Evolutionary conservation across 768 basidiomycete genomes (phyloP).

Genomic region (Trametes villosa): DNA sequence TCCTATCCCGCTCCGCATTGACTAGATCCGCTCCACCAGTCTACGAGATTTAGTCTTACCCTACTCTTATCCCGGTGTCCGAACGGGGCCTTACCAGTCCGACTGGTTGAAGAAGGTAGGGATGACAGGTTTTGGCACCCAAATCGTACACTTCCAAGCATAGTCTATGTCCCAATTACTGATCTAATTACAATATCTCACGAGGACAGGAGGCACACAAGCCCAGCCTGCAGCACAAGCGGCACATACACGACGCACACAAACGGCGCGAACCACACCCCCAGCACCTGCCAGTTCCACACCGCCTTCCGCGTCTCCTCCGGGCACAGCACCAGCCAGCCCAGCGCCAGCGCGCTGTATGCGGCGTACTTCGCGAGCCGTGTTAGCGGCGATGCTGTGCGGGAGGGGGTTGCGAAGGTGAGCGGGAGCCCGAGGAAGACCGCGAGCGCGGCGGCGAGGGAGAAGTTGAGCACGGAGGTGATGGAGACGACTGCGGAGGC

Average conservation of each 20-base stretch:
- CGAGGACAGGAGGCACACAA: slow-evolving; percentile 52
- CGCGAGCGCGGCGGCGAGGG: slow-evolving; percentile 76
- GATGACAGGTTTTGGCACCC: too few relatives aligned
- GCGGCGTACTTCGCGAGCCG: slow-evolving; percentile 37
- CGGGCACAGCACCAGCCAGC: slow-evolving; percentile 57
- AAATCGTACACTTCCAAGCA: too few relatives aligned
- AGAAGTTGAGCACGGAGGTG: slow-evolving; percentile 90
- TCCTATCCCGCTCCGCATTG: too few relatives aligned
- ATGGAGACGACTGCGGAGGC: slow-evolving; percentile 65
- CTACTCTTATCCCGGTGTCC: too few relatives aligned
- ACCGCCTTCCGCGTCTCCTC: slow-evolving; percentile 55
- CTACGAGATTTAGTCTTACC: too few relatives aligned
- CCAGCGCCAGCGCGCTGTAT: slow-evolving; percentile 56
- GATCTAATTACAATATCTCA: too few relatives aligned
- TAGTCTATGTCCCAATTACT: too few relatives aligned
- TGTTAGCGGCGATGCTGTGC: slow-evolving; percentile 23
- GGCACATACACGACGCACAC: slow-evolving; percentile 80
- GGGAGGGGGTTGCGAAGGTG: slow-evolving; percentile 44
- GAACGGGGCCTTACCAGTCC: too few relatives aligned
- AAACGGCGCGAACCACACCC: slow-evolving; percentile 85
- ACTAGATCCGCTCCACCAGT: too few relatives aligned
- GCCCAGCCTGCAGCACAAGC: slow-evolving; percentile 69
- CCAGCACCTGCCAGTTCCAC: slow-evolving; percentile 79
- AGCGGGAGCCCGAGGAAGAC: slow-evolving; percentile 69
- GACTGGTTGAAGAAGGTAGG: too few relatives aligned